Percentiles rank a stretch among this genome's conserved stretches.
These are phyloP conservation scores for Clausena lansium DNA, from an alignment of 345 rosid species.

Conservation along the genomic window DNA sequence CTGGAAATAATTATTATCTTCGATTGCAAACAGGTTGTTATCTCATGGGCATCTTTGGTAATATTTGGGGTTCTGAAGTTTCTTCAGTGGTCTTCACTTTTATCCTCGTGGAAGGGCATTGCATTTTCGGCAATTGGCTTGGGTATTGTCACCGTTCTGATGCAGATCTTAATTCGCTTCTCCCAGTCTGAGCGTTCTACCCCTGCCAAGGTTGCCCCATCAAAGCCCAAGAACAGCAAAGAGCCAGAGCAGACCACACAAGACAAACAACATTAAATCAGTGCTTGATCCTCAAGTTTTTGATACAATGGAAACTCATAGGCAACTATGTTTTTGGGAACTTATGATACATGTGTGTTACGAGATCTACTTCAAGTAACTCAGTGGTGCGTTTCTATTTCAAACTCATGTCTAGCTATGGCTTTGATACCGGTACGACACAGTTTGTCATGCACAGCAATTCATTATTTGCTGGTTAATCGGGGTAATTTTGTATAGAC, in stretches of 20 bases:
- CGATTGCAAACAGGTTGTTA: slow-evolving; percentile 51
- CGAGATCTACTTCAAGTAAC: neutral
- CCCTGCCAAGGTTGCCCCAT: slow-evolving; percentile 67
- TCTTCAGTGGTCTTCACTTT: slow-evolving; percentile 65
- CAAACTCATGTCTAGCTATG: slow-evolving; percentile 7
- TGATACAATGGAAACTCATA: neutral
- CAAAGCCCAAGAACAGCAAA: slow-evolving; percentile 42
- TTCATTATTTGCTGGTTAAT: slow-evolving; percentile 22
- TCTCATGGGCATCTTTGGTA: slow-evolving; percentile 58
- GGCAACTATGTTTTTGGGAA: slow-evolving; percentile 1
- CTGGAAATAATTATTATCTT: neutral
- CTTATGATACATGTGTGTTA: slow-evolving; percentile 4
- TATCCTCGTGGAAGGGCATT: slow-evolving; percentile 82
- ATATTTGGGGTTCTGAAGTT: slow-evolving; percentile 49
- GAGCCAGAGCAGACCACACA: slow-evolving; percentile 26
- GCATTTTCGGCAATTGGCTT: slow-evolving; percentile 46
- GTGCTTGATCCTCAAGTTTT: slow-evolving; percentile 11
- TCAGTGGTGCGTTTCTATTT: neutral
- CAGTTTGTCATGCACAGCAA: slow-evolving; percentile 22
- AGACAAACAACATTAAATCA: slow-evolving; percentile 38
- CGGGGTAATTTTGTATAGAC: slow-evolving; percentile 25
- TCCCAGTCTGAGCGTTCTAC: slow-evolving; percentile 89
- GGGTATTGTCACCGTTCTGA: slow-evolving; percentile 60
- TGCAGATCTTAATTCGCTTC: slow-evolving; percentile 78
- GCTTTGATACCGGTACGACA: slow-evolving; percentile 1